Evolutionary conservation across 2,329 filamentous ascomycete genomes (phyloP), one percentile per base, ranked within the genome.

Genomic region (Pseudogymnoascus sp.): DNA sequence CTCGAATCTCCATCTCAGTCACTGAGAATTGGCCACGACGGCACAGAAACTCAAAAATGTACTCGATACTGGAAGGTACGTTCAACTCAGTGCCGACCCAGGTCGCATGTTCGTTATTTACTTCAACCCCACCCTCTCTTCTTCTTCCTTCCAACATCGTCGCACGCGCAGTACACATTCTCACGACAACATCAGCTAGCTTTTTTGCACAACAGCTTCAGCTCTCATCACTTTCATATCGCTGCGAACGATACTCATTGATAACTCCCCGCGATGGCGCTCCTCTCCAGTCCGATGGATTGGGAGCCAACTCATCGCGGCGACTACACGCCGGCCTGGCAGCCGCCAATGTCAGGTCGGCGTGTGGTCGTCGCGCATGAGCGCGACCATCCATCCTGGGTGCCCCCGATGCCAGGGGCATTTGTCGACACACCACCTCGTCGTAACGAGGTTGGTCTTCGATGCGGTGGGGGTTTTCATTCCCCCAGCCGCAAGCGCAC

Each of bases 21-120:
- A 56, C 28, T 56, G 50, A 36, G 50, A 36, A 16, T 56, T 34
- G 28, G 50, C 50, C 50, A 56, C 50, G 50, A 56, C 50, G 50
- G 50, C 50, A 56, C 50, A 56, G 50, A 2, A n/a, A 34, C 28
- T 36, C 50, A 34, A 56, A 56, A 34, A 56, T 56, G 50, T 56
- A 56, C 50, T 56, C 50, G 50, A 56, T 56, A 34, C n/a, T 56
- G 50, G 50, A 56, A 56, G 50, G 50, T 56, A 34, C 50, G 50
- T 56, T 56, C 28, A 34, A 12, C 25, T 14, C 28, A 21, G 28
- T 56, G 50, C 28, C 28, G 50, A 36, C 50, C 50, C 50, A 31
- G 16, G 50, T 56, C 28, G 50, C 50, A 5, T 16, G 14, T 56
- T 56, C 50, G 34, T 56, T 56, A 56, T 56, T 56, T 56, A 56